Evolutionary conservation across 1,284 basidiomycete species (phyloP).

Genomic region (Leccinum cinnamomeum): DNA sequence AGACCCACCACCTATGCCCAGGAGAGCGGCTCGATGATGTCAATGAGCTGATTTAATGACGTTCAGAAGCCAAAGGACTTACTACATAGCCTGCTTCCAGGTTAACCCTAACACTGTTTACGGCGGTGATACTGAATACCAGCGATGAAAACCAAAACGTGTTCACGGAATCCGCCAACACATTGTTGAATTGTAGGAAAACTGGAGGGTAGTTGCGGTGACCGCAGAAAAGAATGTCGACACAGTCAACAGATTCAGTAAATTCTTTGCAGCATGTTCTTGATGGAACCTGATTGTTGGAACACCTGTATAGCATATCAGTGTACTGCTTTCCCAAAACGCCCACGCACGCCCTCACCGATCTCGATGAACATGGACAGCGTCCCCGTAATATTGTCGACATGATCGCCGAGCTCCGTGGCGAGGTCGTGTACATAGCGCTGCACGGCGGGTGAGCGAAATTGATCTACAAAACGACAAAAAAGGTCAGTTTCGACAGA

Average conservation of each 20-base stretch:
- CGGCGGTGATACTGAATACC: too few species aligned
- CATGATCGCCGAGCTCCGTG: constrained; percentile 53
- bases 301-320: constrained; percentile 45
- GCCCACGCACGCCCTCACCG: constrained; percentile 38
- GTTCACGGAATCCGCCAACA: too few species aligned
- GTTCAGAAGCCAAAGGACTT: constrained; percentile 29
- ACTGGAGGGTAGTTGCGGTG: constrained; percentile 46
- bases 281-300: constrained; percentile 63
- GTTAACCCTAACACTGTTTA: constrained; percentile 42
- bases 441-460: constrained; percentile 52
- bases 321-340: constrained; percentile 16
- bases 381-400: constrained; percentile 52
- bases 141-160: too few species aligned
- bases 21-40: constrained; percentile 51
- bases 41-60: constrained; percentile 20
- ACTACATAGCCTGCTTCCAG: constrained; percentile 65
- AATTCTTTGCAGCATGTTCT: constrained; percentile 50
- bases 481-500: constrained; percentile 14
- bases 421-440: constrained; percentile 56
- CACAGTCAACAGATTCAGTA: constrained; percentile 56
- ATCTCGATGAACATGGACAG: constrained; percentile 55
- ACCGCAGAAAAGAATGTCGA: constrained; percentile 38
- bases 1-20: constrained; percentile 51
- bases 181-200: constrained; percentile 35
- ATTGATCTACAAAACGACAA: constrained; percentile 42